Conservation (phyloP, 2,329 filamentous ascomycete species). For the Ophiostoma australiae region DNA sequence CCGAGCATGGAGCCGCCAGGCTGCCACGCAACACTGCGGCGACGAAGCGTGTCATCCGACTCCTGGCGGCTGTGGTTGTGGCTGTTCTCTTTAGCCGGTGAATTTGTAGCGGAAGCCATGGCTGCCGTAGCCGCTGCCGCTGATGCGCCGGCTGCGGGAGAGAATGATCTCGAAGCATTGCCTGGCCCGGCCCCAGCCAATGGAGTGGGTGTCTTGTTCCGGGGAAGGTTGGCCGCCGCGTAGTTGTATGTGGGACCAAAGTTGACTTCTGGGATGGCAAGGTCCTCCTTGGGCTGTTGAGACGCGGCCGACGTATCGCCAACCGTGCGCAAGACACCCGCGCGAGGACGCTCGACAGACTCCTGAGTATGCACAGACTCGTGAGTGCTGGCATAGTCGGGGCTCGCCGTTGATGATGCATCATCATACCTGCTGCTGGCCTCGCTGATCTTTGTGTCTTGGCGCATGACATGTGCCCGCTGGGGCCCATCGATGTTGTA, state of each 20-base stretch:
- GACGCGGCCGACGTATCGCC: constrained; percentile 43
- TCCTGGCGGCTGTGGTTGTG: constrained; percentile 42
- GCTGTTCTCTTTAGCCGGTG: constrained; percentile 15
- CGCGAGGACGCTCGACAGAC: constrained; percentile 62
- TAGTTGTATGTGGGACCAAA: constrained; percentile 82
- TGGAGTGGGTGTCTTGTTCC: constrained; percentile 33
- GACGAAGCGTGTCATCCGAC: constrained; percentile 52
- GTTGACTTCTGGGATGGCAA: constrained; percentile 68
- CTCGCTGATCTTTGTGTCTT: constrained; percentile 36
- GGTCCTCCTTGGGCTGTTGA: constrained; percentile 31
- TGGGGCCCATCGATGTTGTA: background rate
- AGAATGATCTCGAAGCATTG: background rate
- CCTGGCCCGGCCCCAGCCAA: constrained; percentile 17
- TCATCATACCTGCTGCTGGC: constrained; percentile 56
- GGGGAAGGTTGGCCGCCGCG: constrained; percentile 35
- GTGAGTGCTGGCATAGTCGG: constrained; percentile 72
- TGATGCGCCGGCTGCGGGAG: background rate
- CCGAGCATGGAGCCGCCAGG: constrained; percentile 56
- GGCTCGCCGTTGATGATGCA: constrained; percentile 59
- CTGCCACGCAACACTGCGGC: constrained; percentile 69
- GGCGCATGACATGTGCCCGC: constrained; percentile 32
- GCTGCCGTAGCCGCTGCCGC: background rate
- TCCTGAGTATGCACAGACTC: constrained; percentile 48
- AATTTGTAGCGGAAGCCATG: constrained; percentile 10
- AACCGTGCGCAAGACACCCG: constrained; percentile 74